These are phyloP conservation scores for Alternaria panax DNA, from an alignment of 2,329 filamentous ascomycete genomes.

Conservation along the genomic window DNA sequence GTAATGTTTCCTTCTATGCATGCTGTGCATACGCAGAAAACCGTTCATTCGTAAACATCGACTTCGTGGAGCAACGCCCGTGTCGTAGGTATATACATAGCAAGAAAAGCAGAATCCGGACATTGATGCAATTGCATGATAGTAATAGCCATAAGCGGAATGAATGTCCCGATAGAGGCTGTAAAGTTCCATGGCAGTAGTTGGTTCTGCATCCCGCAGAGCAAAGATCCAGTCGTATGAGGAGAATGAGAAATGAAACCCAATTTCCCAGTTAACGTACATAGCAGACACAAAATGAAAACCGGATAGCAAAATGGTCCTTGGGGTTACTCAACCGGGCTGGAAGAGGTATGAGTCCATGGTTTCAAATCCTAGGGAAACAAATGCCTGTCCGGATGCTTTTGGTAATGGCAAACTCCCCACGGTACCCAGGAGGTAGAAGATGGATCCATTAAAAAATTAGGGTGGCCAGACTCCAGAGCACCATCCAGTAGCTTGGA, in stretches of 20 bases:
- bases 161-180: conserved; percentile 10
- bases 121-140: conserved; percentile 15
- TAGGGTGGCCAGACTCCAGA: conserved; percentile 41
- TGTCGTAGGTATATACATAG: conserved; percentile 46
- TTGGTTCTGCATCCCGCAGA: conserved; percentile 13
- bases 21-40: conserved; percentile 42
- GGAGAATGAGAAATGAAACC: conserved; percentile 19
- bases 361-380: conserved; percentile 27
- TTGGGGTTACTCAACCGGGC: conserved; percentile 17
- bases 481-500: conserved; percentile 38
- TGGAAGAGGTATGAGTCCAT: conserved; percentile 19
- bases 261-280: conserved; percentile 25
- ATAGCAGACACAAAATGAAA: conserved; percentile 24
- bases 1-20: conserved; percentile 13
- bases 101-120: conserved; percentile 26
- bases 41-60: conserved; percentile 46
- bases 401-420: conserved; percentile 34
- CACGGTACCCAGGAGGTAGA: conserved; percentile 32
- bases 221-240: conserved; percentile 11
- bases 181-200: conserved; percentile 14
- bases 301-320: conserved; percentile 21
- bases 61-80: conserved; percentile 20
- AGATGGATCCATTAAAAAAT: conserved; percentile 37
- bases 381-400: conserved; percentile 35
- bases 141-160: conserved; percentile 12